Conservation (phyloP, 805 yeast genomes). For the Jamesozyma rosinii region DNA sequence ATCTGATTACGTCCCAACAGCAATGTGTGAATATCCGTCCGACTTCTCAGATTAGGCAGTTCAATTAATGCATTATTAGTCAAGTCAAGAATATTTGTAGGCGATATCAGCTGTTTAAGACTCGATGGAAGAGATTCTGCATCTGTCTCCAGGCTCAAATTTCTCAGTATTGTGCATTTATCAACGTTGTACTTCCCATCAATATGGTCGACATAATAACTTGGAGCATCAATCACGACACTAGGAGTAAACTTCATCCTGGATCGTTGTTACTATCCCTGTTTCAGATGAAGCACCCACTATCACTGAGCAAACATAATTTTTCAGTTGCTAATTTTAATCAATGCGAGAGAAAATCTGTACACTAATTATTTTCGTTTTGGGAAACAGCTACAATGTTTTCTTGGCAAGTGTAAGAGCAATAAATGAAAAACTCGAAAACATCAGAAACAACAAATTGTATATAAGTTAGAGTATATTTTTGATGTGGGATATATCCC, state of each 20-base stretch:
- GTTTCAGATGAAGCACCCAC: too few relatives aligned
- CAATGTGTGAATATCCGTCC: constrained; percentile 40
- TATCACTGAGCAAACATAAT: too few relatives aligned
- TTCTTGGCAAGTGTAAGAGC: too few relatives aligned
- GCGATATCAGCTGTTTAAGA: constrained; percentile 35
- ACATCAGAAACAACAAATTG: too few relatives aligned
- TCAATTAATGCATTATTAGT: constrained; percentile 62
- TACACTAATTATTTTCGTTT: too few relatives aligned
- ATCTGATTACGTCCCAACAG: constrained; percentile 59
- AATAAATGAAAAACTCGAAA: too few relatives aligned
- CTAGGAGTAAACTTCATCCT: constrained; percentile 55
- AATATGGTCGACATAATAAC: constrained; percentile 36
- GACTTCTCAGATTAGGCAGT: constrained; percentile 39
- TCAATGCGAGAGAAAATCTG: too few relatives aligned
- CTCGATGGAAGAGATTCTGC: constrained; percentile 36
- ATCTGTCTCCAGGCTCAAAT: constrained; percentile 34
- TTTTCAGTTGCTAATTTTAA: too few relatives aligned
- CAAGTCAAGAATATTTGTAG: constrained; percentile 55
- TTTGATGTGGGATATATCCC: too few relatives aligned
- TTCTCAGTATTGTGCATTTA: constrained; percentile 22
- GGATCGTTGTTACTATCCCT: too few relatives aligned
- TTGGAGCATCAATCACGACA: constrained; percentile 40
- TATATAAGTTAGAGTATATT: too few relatives aligned
- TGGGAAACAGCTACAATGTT: too few relatives aligned
- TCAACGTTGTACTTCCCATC: constrained; percentile 23